Conservation (phyloP, 768 basidiomycete species). For the Sutorius australiensis region DNA sequence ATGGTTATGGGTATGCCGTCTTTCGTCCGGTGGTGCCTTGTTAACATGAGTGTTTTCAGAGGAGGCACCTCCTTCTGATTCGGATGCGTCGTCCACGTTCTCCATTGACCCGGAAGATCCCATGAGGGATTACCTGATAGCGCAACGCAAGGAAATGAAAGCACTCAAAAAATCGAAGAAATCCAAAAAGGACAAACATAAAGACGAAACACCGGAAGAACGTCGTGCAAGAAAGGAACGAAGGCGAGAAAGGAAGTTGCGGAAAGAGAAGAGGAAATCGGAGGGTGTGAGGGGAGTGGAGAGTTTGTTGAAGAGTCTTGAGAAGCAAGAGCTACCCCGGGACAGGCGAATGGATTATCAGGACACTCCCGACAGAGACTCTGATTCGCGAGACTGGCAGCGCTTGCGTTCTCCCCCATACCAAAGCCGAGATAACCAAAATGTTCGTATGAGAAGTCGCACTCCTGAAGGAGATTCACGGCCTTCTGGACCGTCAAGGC, state of each 20-base stretch:
- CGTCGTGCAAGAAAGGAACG: constrained; percentile 69
- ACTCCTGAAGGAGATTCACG: constrained; percentile 18
- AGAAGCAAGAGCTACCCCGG: constrained; percentile 18
- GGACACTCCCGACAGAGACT: constrained; percentile 11
- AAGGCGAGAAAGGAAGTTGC: constrained; percentile 65
- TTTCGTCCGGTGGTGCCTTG: not conserved
- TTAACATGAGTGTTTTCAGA: constrained; percentile 35
- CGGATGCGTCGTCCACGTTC: constrained; percentile 58
- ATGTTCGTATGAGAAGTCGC: constrained; percentile 11
- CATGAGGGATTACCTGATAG: constrained; percentile 89
- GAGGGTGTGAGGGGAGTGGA: constrained; percentile 65
- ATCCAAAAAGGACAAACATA: constrained; percentile 58
- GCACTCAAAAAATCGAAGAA: constrained; percentile 60
- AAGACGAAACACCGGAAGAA: constrained; percentile 78
- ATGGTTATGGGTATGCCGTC: constrained; percentile 53
- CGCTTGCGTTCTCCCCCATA: constrained; percentile 17
- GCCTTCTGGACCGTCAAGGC: not conserved
- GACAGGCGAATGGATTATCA: constrained; percentile 10
- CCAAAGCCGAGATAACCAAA: constrained; percentile 6
- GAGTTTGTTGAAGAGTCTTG: constrained; percentile 53
- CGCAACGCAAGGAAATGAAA: constrained; percentile 69
- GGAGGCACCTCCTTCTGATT: constrained; percentile 55
- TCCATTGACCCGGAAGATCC: constrained; percentile 95
- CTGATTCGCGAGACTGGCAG: constrained; percentile 5
- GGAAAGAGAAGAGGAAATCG: constrained; percentile 50